Conservation (phyloP, 148 eudicot species). For the Vaccinium macrocarpon region DNA sequence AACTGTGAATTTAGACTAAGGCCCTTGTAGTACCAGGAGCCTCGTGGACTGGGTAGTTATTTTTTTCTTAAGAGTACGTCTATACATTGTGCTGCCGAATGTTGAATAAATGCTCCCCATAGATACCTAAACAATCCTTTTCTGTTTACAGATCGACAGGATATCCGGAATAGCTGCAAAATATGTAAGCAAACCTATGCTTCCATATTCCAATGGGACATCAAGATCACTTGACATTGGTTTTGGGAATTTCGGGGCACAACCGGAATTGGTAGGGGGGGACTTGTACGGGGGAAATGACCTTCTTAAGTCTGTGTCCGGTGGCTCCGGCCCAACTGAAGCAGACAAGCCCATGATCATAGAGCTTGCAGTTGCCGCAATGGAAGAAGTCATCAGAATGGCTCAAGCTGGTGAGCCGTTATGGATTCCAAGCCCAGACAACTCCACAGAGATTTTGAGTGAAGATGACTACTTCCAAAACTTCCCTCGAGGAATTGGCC, state of each 20-base stretch:
- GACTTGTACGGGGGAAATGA: conserved; percentile 76
- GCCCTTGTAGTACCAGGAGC: not conserved
- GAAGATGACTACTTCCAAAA: conserved; percentile 75
- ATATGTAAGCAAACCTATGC: conserved; percentile 87
- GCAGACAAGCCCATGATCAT: conserved; percentile 88
- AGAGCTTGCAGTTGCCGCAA: conserved; percentile 92
- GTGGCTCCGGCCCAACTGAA: conserved; percentile 65
- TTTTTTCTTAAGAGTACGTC: too few relatives aligned
- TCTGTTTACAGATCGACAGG: conserved; percentile 72
- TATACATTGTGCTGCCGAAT: not conserved
- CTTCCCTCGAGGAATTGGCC: conserved; percentile 87
- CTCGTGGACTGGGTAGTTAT: too few relatives aligned
- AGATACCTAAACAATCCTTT: not conserved
- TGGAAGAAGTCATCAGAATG: conserved; percentile 67
- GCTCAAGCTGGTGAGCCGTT: conserved; percentile 61
- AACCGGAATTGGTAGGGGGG: conserved; percentile 52
- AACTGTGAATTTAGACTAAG: not conserved
- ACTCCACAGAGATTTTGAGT: conserved; percentile 42
- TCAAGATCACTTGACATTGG: conserved; percentile 74
- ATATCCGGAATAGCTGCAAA: conserved; percentile 95
- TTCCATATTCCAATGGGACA: conserved; percentile 49
- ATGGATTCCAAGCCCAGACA: conserved; percentile 56
- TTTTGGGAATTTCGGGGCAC: conserved; percentile 53
- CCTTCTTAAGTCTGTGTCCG: conserved; percentile 59
- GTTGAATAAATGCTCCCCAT: not conserved